Evolutionary conservation across 2,329 filamentous ascomycete genomes (phyloP).

Genomic region (Metarhizium guizhouense): DNA sequence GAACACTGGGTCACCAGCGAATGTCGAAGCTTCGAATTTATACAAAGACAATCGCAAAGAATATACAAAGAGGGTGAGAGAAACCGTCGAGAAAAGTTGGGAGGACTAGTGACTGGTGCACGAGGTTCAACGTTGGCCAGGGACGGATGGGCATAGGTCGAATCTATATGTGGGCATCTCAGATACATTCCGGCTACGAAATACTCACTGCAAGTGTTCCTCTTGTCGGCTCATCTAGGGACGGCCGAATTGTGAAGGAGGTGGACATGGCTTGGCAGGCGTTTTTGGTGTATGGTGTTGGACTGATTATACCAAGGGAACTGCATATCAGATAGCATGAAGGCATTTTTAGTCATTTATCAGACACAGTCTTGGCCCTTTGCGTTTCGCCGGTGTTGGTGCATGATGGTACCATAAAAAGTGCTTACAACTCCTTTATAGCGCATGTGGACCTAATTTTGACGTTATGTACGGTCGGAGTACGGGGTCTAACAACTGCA

Average conservation of each 20-base stretch:
- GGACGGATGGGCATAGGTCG: not conserved
- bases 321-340: conserved; percentile 7
- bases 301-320: conserved; percentile 23
- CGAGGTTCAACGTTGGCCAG: not conserved
- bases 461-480: not conserved
- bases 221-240: not conserved
- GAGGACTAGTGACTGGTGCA: conserved; percentile 55
- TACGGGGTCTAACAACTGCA: not conserved
- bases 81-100: conserved; percentile 99
- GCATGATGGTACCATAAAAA: not conserved
- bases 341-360: conserved; percentile 2
- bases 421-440: not conserved
- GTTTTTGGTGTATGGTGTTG: conserved; percentile 24
- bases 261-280: conserved; percentile 13
- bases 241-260: not conserved
- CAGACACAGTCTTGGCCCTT: not conserved
- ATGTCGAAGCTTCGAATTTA: conserved; percentile 94
- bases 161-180: not conserved
- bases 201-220: not conserved
- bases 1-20: conserved; percentile 95
- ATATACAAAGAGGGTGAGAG: conserved; percentile 87
- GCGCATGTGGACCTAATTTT: too few species aligned
- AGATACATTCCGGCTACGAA: not conserved
- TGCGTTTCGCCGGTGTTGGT: not conserved
- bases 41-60: conserved; percentile 98